These are phyloP conservation scores for Ilyonectria robusta DNA, from an alignment of 2,329 filamentous ascomycete species.

Conservation along the genomic window DNA sequence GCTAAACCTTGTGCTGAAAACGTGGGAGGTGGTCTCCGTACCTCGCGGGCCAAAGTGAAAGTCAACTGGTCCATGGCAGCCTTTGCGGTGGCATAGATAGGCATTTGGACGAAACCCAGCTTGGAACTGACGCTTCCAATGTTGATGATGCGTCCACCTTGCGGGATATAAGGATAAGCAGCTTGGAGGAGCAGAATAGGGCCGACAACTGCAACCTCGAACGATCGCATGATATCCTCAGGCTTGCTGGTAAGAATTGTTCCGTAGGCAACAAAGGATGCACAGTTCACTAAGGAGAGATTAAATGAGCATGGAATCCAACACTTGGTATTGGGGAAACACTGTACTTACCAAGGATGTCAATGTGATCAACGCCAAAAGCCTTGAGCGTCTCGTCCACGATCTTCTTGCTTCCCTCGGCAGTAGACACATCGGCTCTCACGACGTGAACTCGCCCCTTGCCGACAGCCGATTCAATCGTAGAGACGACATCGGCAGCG, in stretches of 20 bases:
- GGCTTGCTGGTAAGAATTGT: constrained; percentile 40
- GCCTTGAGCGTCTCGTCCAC: constrained; percentile 50
- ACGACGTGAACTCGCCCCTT: constrained; percentile 42
- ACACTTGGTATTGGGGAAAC: not conserved
- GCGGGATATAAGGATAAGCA: constrained; percentile 50
- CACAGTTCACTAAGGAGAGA: constrained; percentile 52
- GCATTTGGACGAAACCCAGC: constrained; percentile 23
- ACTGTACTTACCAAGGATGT: constrained; percentile 46
- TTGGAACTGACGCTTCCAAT: constrained; percentile 37
- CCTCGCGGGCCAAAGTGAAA: constrained; percentile 49
- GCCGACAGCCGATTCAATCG: constrained; percentile 26
- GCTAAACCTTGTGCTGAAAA: accelerated
- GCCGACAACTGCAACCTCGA: constrained; percentile 51
- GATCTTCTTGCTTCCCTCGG: constrained; percentile 48
- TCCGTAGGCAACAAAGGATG: constrained; percentile 33
- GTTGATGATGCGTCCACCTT: constrained; percentile 41
- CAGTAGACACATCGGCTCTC: constrained; percentile 49
- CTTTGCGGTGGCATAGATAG: constrained; percentile 45
- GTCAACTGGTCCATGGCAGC: constrained; percentile 53
- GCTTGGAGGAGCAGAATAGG: constrained; percentile 52
- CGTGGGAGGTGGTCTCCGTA: constrained; percentile 15
- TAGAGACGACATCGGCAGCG: constrained; percentile 48
- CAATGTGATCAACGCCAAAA: constrained; percentile 51
- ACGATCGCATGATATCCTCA: constrained; percentile 46
- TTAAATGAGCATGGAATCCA: not conserved